Conservation (phyloP, 768 basidiomycete species). For the Lactifluus hygrophoroides region DNA sequence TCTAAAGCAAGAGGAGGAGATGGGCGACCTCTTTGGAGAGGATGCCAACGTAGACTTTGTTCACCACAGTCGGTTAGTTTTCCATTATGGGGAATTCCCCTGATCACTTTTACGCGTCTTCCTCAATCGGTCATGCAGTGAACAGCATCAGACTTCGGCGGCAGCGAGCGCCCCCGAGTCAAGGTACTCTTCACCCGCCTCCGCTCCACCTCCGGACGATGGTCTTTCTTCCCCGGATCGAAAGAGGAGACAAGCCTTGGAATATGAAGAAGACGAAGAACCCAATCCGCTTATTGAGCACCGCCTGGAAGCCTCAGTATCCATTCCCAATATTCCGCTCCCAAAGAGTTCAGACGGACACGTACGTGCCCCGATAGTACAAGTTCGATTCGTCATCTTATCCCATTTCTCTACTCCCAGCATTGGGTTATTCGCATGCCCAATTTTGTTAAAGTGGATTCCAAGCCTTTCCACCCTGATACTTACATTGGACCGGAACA, state of each 20-base stretch:
- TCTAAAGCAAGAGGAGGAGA: slow-evolving; percentile 29
- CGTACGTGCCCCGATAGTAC: slow-evolving; percentile 37
- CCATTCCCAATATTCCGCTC: slow-evolving; percentile 81
- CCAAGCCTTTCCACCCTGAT: slow-evolving; percentile 83
- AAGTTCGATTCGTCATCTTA: not conserved
- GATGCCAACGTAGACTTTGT: slow-evolving; percentile 45
- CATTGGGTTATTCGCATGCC: slow-evolving; percentile 91
- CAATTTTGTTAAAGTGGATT: slow-evolving; percentile 85
- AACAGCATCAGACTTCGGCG: slow-evolving; percentile 7
- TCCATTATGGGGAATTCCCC: not conserved
- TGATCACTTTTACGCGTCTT: not conserved
- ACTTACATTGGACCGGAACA: slow-evolving; percentile 79
- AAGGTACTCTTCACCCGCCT: slow-evolving; percentile 27
- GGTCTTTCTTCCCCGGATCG: slow-evolving; percentile 54
- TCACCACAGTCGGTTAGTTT: slow-evolving; percentile 42
- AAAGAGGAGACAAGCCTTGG: slow-evolving; percentile 53
- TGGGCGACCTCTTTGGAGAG: slow-evolving; percentile 77
- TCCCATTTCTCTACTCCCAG: slow-evolving; percentile 31
- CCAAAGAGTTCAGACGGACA: slow-evolving; percentile 74
- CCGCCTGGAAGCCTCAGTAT: slow-evolving; percentile 57
- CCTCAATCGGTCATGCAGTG: not conserved
- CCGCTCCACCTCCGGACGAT: slow-evolving; percentile 38
- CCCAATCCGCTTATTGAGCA: slow-evolving; percentile 48
- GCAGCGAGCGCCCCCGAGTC: slow-evolving; percentile 22
- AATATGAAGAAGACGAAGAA: slow-evolving; percentile 73